Evolutionary conservation across 108 stramenopile genomes (phyloP), one percentile per base, ranked within the genome.

Genomic region (Skeletonema marinoi): DNA sequence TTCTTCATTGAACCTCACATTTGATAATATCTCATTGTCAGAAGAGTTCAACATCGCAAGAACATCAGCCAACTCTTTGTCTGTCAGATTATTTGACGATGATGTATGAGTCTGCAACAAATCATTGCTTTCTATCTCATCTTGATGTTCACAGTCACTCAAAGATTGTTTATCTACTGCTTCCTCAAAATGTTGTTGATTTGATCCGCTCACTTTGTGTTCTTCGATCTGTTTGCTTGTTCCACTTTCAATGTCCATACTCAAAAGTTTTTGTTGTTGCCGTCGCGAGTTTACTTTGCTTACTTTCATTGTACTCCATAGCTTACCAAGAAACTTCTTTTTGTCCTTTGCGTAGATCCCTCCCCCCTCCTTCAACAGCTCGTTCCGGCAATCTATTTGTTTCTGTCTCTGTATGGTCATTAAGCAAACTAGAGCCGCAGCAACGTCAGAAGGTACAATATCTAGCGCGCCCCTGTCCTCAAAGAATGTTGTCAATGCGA

Each of bases 401-500:
- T 84, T 75, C 30, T 73, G 65, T 66, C 80, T 86, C 46, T 86
- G 86, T 35, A 84, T 65, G 39, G 72, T 78, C 35, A 83, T 66
- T 32, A 86, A 48, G 32, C 78, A 81, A 48, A 86, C 70, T 25
- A 86, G 60, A 6, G 81, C 86, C 10, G 86, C 86, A 35, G 78
- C 83, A 11, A 86, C 73, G 65, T 86, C 86, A 16, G 75, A 77
- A 13, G 86, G 82, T 1, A 86, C 86, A 29, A 86, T 81, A 48
- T 86, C 86, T 25, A 96, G 70, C 1, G 73, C 77, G 10, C 92
- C 96, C 41, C 81, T 74, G 19, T 90, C 90, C 42, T 92, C 91
- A 30, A 94, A 78, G 77, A 94, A 96, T 69, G 94, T 92, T 16
- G 96, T 86, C 75, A 96, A 56, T 9, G 91, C 92, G 32, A 87